Conservation (phyloP, 2,329 filamentous ascomycete species). For the Fusarium newnesense region DNA sequence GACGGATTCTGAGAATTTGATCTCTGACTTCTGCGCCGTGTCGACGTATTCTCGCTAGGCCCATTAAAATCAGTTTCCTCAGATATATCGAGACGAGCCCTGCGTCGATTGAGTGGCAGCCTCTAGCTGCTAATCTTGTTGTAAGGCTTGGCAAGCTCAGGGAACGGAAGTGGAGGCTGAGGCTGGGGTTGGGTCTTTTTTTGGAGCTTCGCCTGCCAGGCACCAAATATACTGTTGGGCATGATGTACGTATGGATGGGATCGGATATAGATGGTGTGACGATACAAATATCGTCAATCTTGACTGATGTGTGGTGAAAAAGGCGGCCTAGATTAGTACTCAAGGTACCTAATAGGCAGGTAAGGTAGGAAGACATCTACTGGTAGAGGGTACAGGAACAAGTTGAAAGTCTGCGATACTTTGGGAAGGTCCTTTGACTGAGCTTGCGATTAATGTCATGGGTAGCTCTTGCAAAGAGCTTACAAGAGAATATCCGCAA, state of each 20-base stretch:
- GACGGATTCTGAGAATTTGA: constrained; percentile 16
- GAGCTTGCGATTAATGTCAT: neutral
- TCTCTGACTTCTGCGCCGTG: neutral
- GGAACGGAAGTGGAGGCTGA: neutral
- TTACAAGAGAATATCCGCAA: neutral
- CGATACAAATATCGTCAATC: neutral
- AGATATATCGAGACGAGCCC: constrained; percentile 1
- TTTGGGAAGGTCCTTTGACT: neutral
- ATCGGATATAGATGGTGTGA: constrained; percentile 14
- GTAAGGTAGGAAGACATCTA: neutral
- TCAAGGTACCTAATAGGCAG: neutral
- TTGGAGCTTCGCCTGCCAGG: constrained; percentile 1
- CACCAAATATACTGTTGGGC: constrained; percentile 20
- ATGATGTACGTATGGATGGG: constrained; percentile 20
- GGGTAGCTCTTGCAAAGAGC: neutral
- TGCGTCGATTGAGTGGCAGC: constrained; percentile 23
- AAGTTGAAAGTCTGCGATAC: neutral
- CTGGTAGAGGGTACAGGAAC: neutral
- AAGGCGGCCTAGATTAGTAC: neutral
- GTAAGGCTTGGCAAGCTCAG: neutral
- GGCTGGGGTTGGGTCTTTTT: neutral
- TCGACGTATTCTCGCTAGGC: neutral
- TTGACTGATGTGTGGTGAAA: neutral
- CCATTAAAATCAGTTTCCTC: neutral
- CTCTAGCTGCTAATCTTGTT: constrained; percentile 19